A percentile compares a stretch with the other conserved stretches of the same genome.
phyloP scores from a whole-genome alignment of 2,329 filamentous ascomycete genomes.

The Shiraia sp. region DNA sequence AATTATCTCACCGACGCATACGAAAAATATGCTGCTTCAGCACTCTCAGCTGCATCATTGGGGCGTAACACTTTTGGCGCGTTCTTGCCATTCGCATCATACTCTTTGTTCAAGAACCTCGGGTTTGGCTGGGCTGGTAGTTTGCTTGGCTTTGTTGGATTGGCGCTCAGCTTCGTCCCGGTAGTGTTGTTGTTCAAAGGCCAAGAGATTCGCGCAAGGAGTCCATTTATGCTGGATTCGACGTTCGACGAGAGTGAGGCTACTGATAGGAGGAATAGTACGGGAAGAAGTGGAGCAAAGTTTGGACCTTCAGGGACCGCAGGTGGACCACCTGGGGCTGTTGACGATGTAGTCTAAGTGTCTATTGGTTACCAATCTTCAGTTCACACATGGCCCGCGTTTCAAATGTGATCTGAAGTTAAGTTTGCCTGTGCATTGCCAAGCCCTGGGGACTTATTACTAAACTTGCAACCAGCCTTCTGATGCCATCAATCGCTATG shows the following conservation, averaged over 20 bases:
- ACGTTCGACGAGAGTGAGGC: constrained; percentile 24
- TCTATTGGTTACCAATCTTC: too few relatives aligned
- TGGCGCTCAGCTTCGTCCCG: constrained; percentile 46
- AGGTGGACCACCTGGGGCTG: constrained; percentile 10
- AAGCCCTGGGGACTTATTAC: too few relatives aligned
- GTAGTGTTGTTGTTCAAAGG: constrained; percentile 49
- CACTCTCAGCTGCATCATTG: constrained; percentile 52
- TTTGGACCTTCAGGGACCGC: constrained; percentile 13
- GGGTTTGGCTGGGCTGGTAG: constrained; percentile 51
- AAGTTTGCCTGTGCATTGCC: too few relatives aligned
- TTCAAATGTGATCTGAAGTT: too few relatives aligned
- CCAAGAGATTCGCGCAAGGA: constrained; percentile 40
- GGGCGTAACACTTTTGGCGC: constrained; percentile 52
- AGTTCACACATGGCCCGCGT: too few relatives aligned
- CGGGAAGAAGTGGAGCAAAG: not conserved
- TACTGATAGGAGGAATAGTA: constrained; percentile 8
- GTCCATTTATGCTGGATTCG: constrained; percentile 43
- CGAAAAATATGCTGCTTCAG: constrained; percentile 53
- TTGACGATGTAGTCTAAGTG: constrained; percentile 1
- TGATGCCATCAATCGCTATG: too few relatives aligned
- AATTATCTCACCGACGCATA: constrained; percentile 56
- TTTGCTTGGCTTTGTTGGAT: constrained; percentile 49
- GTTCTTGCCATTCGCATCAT: constrained; percentile 51
- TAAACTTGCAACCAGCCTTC: too few relatives aligned
- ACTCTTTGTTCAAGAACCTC: constrained; percentile 45